phyloP scores from a whole-genome alignment of 768 basidiomycete genomes.

The Leccinum disarticulatum region DNA sequence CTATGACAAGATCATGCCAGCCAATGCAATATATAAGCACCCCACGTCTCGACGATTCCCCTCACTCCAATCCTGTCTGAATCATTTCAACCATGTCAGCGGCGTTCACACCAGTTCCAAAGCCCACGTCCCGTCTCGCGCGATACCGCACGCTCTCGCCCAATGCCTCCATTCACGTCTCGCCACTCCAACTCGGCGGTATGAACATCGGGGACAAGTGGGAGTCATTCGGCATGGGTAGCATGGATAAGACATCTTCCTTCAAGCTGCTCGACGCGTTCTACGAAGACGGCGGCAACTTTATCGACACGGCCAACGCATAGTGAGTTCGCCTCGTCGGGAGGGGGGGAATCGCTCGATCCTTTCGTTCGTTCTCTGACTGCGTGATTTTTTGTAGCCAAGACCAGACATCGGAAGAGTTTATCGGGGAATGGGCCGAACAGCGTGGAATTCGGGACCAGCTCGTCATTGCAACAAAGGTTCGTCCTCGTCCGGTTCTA shows the following conservation, averaged over 20 bases:
- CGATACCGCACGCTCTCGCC: not conserved
- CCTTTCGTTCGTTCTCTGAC: not conserved
- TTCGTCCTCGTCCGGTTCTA: not conserved
- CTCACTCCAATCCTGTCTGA: not conserved
- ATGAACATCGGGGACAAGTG: not conserved
- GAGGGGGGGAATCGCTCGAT: not conserved
- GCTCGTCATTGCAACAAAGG: constrained; percentile 47
- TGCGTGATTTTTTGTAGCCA: constrained; percentile 34
- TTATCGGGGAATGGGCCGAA: constrained; percentile 53
- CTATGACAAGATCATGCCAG: too few relatives aligned
- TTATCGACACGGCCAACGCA: not conserved
- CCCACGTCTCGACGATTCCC: too few relatives aligned
- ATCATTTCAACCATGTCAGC: not conserved
- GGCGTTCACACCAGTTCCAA: not conserved
- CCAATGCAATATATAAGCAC: too few relatives aligned
- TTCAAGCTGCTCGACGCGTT: not conserved
- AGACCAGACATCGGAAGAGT: constrained; percentile 53
- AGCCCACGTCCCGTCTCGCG: not conserved
- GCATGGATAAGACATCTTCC: not conserved
- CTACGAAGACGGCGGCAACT: not conserved
- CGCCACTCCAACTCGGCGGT: not conserved
- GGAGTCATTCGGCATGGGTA: not conserved
- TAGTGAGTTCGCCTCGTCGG: not conserved
- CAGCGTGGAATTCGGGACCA: constrained; percentile 44
- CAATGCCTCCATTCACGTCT: not conserved